Base-by-base conservation (phyloP, 768 basidiomycete species). In the Tephrocybe rancida region DNA sequence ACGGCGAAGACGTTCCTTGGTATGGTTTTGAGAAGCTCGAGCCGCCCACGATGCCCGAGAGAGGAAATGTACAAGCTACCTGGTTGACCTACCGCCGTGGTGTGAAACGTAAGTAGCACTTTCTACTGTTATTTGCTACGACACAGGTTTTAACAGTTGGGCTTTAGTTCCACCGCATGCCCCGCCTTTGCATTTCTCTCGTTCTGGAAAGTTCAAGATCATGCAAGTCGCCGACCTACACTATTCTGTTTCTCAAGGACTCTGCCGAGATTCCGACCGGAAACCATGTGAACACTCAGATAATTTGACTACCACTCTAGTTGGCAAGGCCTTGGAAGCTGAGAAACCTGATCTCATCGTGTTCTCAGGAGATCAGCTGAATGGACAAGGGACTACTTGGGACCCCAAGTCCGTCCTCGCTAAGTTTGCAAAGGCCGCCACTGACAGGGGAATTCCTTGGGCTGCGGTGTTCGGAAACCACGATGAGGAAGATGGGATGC, bases 381-480 rank as follows among this genome's bases (percentile, higher is more conserved):
- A 96, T 59, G 95, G 95, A 0, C 95, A 98, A 68, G 81, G 82
- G 8, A 90, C 91, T 0, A 84, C 88, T 0, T 98, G 95, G 90
- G 94, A 97, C 57, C 78, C 92, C 1, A 85, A 86, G 62, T 90
- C 88, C 3, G 88, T 96, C 3, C 73, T 98, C 6, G 88, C 95
- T 13, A 98, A 98, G 70, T 95, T 95, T 62, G 85, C 92, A 0
- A 76, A 75, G 26, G 83, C 85, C 0, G 91, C 90, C 5, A 88
- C 87, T 13, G 83, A 86, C 11, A 81, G 86, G 43, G 70, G 79
- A 19, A 88, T 96, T 32, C 90, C 95, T 0, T 99, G 95, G 95
- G 84, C 92, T 3, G 88, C 86, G 0, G 81, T 98, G 2, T 95
- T 98, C 68, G 96, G 96, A 1, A 98, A 99, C 64, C 96, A 99